phyloP scores from a whole-genome alignment of 2,329 filamentous ascomycete genomes.

The Aspergillus neoniger region DNA sequence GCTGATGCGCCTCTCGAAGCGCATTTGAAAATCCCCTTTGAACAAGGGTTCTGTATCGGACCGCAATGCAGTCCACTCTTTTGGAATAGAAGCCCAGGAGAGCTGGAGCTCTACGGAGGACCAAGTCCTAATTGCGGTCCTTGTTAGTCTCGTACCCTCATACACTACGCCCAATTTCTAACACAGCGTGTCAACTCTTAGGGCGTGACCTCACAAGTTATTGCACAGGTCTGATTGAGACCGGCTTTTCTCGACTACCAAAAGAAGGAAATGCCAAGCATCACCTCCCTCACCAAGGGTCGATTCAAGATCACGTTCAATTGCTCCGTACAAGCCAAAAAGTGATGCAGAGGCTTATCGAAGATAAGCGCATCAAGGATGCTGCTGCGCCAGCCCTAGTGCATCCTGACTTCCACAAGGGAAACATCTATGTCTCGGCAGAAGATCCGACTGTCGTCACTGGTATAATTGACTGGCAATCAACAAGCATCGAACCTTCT shows the following conservation, averaged over 20 bases:
- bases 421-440: conserved; percentile 37
- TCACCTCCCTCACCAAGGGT: conserved; percentile 21
- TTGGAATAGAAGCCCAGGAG: conserved; percentile 20
- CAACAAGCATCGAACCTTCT: conserved; percentile 33
- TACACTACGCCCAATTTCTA: not conserved
- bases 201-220: conserved; percentile 24
- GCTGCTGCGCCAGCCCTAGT: conserved; percentile 24
- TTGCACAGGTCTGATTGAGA: conserved; percentile 24
- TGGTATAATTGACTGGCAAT: conserved; percentile 39
- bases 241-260: conserved; percentile 24
- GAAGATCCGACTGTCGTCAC: conserved; percentile 34
- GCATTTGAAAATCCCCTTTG: conserved; percentile 26
- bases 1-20: conserved; percentile 27
- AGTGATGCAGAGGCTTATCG: conserved; percentile 23
- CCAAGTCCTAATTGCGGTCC: conserved; percentile 25
- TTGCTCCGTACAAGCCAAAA: conserved; percentile 21
- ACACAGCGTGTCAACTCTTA: conserved; percentile 6
- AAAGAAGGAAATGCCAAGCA: conserved; percentile 5
- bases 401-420: conserved; percentile 35
- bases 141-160: conserved; percentile 16
- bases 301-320: conserved; percentile 18
- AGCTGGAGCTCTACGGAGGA: conserved; percentile 20
- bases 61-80: conserved; percentile 30
- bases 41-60: conserved; percentile 36
- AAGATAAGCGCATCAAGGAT: conserved; percentile 25